Conservation (phyloP, 2,329 filamentous ascomycete species). For the Tetracladium maxilliforme region DNA sequence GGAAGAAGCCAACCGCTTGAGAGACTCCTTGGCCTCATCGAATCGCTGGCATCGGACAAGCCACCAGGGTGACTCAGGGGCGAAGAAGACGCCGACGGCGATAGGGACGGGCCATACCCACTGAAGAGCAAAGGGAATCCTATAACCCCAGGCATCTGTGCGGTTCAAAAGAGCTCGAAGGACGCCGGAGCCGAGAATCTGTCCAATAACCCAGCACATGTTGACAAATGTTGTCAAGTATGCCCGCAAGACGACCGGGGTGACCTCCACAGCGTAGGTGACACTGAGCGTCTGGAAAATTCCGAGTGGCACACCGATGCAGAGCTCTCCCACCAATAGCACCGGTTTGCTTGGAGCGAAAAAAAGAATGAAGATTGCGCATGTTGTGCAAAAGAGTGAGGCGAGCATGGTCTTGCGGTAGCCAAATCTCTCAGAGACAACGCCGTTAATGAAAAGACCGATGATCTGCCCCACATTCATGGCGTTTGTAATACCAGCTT, state of each 20-base stretch:
- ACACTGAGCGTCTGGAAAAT: conserved; percentile 26
- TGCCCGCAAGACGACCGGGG: conserved; percentile 30
- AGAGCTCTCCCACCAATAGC: conserved; percentile 28
- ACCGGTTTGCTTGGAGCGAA: conserved; percentile 27
- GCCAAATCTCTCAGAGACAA: conserved; percentile 18
- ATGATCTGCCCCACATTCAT: conserved; percentile 22
- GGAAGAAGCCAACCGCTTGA: conserved; percentile 12
- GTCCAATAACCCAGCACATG: conserved; percentile 33
- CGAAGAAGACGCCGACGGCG: no score
- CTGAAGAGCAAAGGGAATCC: conserved; percentile 27
- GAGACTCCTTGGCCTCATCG: conserved; percentile 7
- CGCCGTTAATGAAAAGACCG: conserved; percentile 23
- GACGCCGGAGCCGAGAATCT: conserved; percentile 31
- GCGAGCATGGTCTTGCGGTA: conserved; percentile 26
- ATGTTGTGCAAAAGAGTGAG: conserved; percentile 24
- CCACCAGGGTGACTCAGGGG: no score
- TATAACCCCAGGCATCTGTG: conserved; percentile 28
- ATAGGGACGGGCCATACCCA: conserved; percentile 22
- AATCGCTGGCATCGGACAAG: conserved; percentile 4
- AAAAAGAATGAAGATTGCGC: conserved; percentile 29
- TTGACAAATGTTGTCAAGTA: conserved; percentile 35
- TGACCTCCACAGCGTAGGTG: conserved; percentile 23
- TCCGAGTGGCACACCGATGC: conserved; percentile 25
- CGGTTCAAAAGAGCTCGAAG: conserved; percentile 24
- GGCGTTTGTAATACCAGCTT: conserved; percentile 23